Percentiles rank a stretch among this genome's conserved stretches.
Conservation (phyloP, 371 early-diverging fungal genomes). For the Mortierella sp. region DNA sequence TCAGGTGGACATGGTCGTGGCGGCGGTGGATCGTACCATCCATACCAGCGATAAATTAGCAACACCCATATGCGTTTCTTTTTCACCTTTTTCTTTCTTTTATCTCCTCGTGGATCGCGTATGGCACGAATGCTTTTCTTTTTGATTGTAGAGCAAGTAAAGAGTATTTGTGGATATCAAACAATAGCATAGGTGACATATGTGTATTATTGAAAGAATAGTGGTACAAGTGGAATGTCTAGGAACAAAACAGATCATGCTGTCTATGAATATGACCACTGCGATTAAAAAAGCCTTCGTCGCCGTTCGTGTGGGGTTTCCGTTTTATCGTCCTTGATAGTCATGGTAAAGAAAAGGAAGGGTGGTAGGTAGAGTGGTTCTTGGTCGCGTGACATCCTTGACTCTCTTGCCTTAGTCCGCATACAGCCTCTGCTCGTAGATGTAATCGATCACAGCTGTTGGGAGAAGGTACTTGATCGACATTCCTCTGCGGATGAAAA, state of each 20-base stretch:
- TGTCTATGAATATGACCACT: background rate
- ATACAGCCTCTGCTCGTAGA: slow-evolving; percentile 82
- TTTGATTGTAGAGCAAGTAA: background rate
- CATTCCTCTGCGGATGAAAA: slow-evolving; percentile 95
- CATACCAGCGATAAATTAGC: slow-evolving; percentile 43
- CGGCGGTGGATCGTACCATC: slow-evolving; percentile 49
- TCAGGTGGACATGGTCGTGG: slow-evolving; percentile 37
- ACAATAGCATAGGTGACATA: background rate
- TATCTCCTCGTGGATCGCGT: background rate
- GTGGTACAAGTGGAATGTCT: background rate
- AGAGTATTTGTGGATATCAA: too few species aligned
- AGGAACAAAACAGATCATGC: background rate
- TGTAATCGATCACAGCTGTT: slow-evolving; percentile 94
- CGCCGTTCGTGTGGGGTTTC: background rate
- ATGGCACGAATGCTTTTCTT: background rate
- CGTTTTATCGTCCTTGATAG: background rate
- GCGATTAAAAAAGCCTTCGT: background rate
- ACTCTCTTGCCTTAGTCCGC: slow-evolving; percentile 14
- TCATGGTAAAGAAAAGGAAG: background rate
- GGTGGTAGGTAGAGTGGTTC: background rate
- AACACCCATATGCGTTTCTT: background rate
- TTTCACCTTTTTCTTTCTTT: background rate
- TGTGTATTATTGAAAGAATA: background rate
- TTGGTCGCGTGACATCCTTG: background rate
- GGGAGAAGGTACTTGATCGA: slow-evolving; percentile 96